These are phyloP conservation scores for Curvularia hawaiiensis DNA, from an alignment of 2,329 filamentous ascomycete genomes.

Conservation along the genomic window DNA sequence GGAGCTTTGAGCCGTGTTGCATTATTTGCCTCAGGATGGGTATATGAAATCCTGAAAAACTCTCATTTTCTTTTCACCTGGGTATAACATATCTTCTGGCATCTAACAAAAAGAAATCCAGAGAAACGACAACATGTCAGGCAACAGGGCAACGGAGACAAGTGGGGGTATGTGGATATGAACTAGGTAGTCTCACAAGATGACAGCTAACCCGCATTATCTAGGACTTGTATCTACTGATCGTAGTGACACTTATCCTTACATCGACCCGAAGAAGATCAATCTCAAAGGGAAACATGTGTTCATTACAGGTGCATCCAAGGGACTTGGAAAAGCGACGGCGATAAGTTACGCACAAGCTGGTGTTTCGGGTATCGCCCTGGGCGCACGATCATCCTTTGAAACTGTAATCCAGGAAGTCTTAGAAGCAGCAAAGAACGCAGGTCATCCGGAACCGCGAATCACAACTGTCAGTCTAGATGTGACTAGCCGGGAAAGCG, in stretches of 20 bases:
- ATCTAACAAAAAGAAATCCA: not conserved
- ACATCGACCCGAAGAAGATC: slow-evolving; percentile 52
- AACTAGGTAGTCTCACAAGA: too few species aligned
- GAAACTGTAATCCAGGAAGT: slow-evolving; percentile 45
- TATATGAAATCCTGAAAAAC: not conserved
- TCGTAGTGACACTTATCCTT: slow-evolving; percentile 59
- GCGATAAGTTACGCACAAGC: slow-evolving; percentile 61
- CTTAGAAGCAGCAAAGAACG: slow-evolving; percentile 37
- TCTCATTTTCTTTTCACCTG: not conserved
- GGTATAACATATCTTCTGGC: not conserved
- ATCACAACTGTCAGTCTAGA: slow-evolving; percentile 54
- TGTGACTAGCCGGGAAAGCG: slow-evolving; percentile 47
- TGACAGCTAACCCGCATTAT: not conserved
- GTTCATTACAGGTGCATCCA: slow-evolving; percentile 62
- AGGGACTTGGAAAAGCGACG: slow-evolving; percentile 59
- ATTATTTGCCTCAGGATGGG: not conserved
- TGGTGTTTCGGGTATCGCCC: slow-evolving; percentile 59
- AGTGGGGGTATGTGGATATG: not conserved
- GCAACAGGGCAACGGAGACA: not conserved
- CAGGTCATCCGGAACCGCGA: slow-evolving; percentile 42
- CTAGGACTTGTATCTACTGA: slow-evolving; percentile 23
- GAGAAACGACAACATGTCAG: not conserved
- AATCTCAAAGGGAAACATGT: slow-evolving; percentile 45
- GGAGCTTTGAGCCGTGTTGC: not conserved
- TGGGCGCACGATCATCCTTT: slow-evolving; percentile 57